Base-by-base conservation (phyloP, 108 stramenopile genomes). In the Cyclostephanos tholiformis region DNA sequence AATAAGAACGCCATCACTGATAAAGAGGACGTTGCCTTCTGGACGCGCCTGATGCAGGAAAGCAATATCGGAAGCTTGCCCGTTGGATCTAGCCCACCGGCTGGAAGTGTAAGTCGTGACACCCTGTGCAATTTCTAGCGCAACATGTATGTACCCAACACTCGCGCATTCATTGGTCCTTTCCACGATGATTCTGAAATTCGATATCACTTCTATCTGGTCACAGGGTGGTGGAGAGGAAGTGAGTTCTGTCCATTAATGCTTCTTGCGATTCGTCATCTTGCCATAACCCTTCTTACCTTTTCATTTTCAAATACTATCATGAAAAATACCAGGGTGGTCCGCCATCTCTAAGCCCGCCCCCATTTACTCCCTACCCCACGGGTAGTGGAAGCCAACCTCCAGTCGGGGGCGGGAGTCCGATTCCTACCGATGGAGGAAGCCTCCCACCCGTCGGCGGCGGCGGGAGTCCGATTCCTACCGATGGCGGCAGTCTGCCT, bases 21-120 rank as follows among this genome's bases (percentile, higher is more conserved):
- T 1, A 27, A 55, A 23, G 53, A 55, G 53, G 53, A 55, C 26
- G 26, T 55, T 10, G 53, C 53, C 23, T 55, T 55, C 53, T 55
- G 53, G 53, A 55, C 53, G 23, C 53, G 53, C 13, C 23, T 55
- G 1, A 11, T 55, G 26, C 53, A 55, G 14, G 53, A 55, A 12
- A 23, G 53, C 26, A 27, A 55, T 23, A 10, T 55, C 6, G 26
- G 53, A 4, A 55, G 53, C 53, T 27, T 55, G 53, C 53, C 53
- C 53, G 52, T 16, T 8, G 25, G 7, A 25, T 22, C 20, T 3
- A 22, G 52, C 25, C 52, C 52, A 53, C 53, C 53, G 53, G 26
- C 9, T 55, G 25, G 53, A 2, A 16, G 2, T 16, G 44, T 46
- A 14, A 46, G 44, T 46, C 16, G 16, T 14, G 44, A 46, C 44